Percentiles rank a stretch among this genome's conserved stretches.
Evolutionary conservation across 2,329 filamentous ascomycete species (phyloP).

Genomic region (Phialophora verrucosa): DNA sequence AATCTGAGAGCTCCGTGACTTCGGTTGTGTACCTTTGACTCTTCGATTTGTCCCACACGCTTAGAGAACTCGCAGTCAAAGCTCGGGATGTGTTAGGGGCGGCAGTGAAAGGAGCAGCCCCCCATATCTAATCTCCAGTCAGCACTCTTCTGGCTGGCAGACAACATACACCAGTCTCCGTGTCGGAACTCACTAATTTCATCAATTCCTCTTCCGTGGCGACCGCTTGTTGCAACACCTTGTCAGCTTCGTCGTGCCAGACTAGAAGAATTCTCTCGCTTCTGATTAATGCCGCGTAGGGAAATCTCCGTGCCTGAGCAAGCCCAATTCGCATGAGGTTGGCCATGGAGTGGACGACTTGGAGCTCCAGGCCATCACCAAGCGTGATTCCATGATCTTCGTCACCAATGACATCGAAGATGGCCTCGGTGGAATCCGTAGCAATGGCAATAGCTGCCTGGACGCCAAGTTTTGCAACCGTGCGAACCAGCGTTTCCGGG

Average conservation of each 20-base stretch:
- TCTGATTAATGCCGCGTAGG: slow-evolving; percentile 53
- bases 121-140: slow-evolving; percentile 30
- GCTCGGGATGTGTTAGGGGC: slow-evolving; percentile 27
- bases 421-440: slow-evolving; percentile 30
- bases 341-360: slow-evolving; percentile 53
- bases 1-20: slow-evolving; percentile 28
- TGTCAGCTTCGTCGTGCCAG: slow-evolving; percentile 52
- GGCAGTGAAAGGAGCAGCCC: slow-evolving; percentile 22
- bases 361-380: slow-evolving; percentile 51
- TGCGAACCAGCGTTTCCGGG: slow-evolving; percentile 48
- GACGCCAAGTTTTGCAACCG: slow-evolving; percentile 54
- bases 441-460: slow-evolving; percentile 58
- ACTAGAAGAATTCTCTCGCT: slow-evolving; percentile 52
- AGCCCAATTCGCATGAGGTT: slow-evolving; percentile 49
- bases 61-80: slow-evolving; percentile 32
- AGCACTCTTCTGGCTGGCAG: slow-evolving; percentile 30
- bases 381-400: slow-evolving; percentile 54
- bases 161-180: slow-evolving; percentile 28
- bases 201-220: slow-evolving; percentile 32
- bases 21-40: slow-evolving; percentile 27
- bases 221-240: slow-evolving; percentile 49
- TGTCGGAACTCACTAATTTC: slow-evolving; percentile 29
- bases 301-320: slow-evolving; percentile 50
- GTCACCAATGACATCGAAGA: slow-evolving; percentile 41
- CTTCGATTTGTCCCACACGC: slow-evolving; percentile 30